Base-by-base conservation (phyloP, 176 grass and related monocot species). In the Secale cereale region DNA sequence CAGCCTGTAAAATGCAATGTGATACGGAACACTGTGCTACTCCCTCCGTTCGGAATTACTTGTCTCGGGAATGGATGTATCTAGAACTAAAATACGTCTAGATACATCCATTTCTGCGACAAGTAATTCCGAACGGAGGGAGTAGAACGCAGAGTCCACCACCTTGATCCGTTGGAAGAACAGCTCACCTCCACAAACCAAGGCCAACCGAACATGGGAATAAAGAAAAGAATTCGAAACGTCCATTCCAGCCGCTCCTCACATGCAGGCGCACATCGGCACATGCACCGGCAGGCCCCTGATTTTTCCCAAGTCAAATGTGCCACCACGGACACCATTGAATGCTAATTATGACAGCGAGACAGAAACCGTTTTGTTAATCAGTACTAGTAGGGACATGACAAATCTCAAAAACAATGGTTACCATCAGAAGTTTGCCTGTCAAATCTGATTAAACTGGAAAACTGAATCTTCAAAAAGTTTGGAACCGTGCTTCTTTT, bases 231-330 rank as follows among this genome's bases (percentile, higher is more conserved):
- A 70, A 79, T 80, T 67, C 19, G 68, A 83, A 86, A 59, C 5
- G 20, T n/a, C 19, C 16, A 61, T 76, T 69, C 80, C 61, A 26
- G 26, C 48, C 84, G 80, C 89, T 69, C 50, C 37, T 22, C 85
- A 76, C 89, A 87, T 91, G 67, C 43, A 7, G 27, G 29, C 29
- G 72, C 72, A 54, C 72, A 57, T 23, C 3, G 5, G 72, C 72
- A 75, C 72, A 35, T 59, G 50, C 63, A 70, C 10, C 65, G 17
- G 7, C 48, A 52, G 54, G 20, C 19, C 25, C 78, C 78, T 63
- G 88, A 41, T 33, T 54, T 63, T 57, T 1, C 9, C 54, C 83
- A 80, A 30, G 89, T 87, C 85, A 87, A 91, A 86, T 62, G 63
- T 39, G 36, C 37, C 75, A 86, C 14, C 8, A 17, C 39, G 23